A percentile compares a stretch with the other conserved stretches of the same genome.
Evolutionary conservation across 2,329 filamentous ascomycete species (phyloP).

Genomic region (Metarhizium anisopliae): DNA sequence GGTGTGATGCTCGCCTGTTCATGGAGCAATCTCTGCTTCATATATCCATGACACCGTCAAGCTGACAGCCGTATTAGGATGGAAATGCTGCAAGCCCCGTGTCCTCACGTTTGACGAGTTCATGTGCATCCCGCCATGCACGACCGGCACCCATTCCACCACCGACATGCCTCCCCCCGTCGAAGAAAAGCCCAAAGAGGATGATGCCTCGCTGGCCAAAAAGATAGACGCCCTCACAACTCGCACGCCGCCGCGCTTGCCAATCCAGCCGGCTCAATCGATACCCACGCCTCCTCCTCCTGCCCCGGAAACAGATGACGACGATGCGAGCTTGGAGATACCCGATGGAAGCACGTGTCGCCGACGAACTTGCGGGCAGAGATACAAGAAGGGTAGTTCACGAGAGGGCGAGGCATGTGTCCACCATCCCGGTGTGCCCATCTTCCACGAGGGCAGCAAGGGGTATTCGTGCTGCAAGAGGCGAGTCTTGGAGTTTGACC

Average conservation of each 20-base stretch:
- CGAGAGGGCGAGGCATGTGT: constrained; percentile 70
- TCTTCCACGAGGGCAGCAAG: constrained; percentile 98
- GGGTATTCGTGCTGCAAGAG: constrained; percentile 96
- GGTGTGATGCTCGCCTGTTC: constrained; percentile 42
- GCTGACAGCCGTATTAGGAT: constrained; percentile 48
- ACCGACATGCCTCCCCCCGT: constrained; percentile 61
- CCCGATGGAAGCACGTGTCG: constrained; percentile 68
- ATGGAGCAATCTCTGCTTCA: not conserved
- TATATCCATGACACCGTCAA: not conserved
- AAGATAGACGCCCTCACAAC: constrained; percentile 43
- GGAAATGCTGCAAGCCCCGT: constrained; percentile 97
- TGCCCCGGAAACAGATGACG: constrained; percentile 73
- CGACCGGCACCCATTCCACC: constrained; percentile 83
- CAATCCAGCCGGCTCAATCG: constrained; percentile 33
- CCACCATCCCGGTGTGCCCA: constrained; percentile 80
- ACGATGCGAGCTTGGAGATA: constrained; percentile 68
- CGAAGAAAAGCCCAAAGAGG: constrained; percentile 45
- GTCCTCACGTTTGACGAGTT: constrained; percentile 98
- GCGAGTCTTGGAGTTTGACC: constrained; percentile 89
- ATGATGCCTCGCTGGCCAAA: constrained; percentile 30
- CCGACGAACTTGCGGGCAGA: constrained; percentile 62
- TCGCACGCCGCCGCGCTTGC: constrained; percentile 31
- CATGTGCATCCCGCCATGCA: constrained; percentile 85
- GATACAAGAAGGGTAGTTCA: constrained; percentile 51
- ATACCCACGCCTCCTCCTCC: constrained; percentile 47